Percentiles rank a stretch among this genome's conserved stretches.
phyloP scores from a whole-genome alignment of 2,329 filamentous ascomycete species.

The Fusarium beomiforme region DNA sequence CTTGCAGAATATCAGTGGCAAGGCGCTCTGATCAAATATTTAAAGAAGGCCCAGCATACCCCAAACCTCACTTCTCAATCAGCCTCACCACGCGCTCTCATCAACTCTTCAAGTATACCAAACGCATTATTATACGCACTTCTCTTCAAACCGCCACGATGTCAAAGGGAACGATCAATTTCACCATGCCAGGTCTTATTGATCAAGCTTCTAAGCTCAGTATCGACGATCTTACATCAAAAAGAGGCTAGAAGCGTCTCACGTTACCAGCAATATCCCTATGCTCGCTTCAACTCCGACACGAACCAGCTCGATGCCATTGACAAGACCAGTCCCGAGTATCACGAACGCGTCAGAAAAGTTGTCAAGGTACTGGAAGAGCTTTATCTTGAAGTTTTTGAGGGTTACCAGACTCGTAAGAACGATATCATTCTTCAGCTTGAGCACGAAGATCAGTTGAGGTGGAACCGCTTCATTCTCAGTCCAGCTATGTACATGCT shows the following conservation, averaged over 20 bases:
- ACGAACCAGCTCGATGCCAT: background rate
- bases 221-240: background rate
- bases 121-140: background rate
- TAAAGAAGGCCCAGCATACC: background rate
- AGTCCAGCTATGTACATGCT: background rate
- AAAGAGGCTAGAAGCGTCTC: background rate
- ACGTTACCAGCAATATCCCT: constrained; percentile 12
- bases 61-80: background rate
- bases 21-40: background rate
- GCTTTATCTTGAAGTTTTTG: background rate
- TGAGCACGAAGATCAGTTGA: background rate
- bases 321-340: constrained; percentile 24
- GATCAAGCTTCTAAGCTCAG: background rate
- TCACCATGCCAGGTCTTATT: background rate
- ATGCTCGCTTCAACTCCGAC: background rate
- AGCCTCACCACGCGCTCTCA: background rate
- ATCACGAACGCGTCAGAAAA: constrained; percentile 2
- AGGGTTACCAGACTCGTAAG: background rate
- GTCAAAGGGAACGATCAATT: background rate
- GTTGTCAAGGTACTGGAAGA: constrained; percentile 11
- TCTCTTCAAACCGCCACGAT: background rate
- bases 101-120: background rate
- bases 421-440: background rate
- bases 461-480: constrained; percentile 25
- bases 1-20: background rate